Evolutionary conservation across 2,329 filamentous ascomycete genomes (phyloP), one percentile per base, ranked within the genome.

Genomic region (Scytalidium lignicola): DNA sequence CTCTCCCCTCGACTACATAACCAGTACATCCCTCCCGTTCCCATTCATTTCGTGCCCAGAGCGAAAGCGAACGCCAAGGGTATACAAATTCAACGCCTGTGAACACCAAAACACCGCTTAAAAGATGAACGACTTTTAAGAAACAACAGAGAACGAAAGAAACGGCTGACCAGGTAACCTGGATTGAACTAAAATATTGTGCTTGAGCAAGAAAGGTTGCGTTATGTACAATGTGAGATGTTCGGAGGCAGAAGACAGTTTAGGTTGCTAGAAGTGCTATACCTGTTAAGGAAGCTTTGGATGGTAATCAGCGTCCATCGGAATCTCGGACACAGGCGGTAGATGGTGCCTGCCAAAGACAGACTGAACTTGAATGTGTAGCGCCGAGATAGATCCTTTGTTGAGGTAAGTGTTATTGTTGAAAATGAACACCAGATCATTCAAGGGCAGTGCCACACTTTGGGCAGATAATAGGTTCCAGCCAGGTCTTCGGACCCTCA

Each of bases 381-480:
- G 32, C 10, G 32, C 32, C 15, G 15, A 37, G 15, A 37, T 7
- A 4, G 4, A 15, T 37, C 32, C 32, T 37, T 13, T 13, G 10
- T 5, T 15, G 32, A 37, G 5, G 15, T n/a, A 37, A 28, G 26
- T 7, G 32, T 15, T 37, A n/a, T n/a, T 37, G 32, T 17, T 8
- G 41, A 23, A 21, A 48, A 44, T 39, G 22, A 48, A 41, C 44
- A 39, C 46, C 44, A 15, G n/a, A 22, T 55, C 47, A 61, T 46
- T 55, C 48, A 6, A 63, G 49, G 8, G 55, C 48, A 5, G 54
- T 55, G 1, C 48, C 55, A 37, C 62, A 64, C 39, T 58, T 55
- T 15, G 59, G 58, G 46, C 62, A 64, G 8, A 41, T 17, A 29
- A 63, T 53, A 2, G 32, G 26, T 28, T 63, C 56, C 10, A 49